These are phyloP conservation scores for Russula olivacea DNA, from an alignment of 768 basidiomycete genomes.

Conservation along the genomic window DNA sequence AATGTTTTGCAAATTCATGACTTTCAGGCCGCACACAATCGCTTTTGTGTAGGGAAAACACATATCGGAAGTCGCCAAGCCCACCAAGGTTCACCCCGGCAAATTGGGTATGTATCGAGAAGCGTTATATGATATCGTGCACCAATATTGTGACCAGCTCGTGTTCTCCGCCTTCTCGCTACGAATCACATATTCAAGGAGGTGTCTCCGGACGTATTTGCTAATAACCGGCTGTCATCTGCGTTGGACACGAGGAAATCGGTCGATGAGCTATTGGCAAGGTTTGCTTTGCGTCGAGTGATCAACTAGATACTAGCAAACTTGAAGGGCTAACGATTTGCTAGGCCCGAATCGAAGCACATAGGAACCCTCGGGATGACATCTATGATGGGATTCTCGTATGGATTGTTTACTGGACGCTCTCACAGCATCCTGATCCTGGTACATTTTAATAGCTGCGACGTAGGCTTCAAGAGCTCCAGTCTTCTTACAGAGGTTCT, in stretches of 20 bases:
- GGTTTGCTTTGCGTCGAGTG: slow-evolving; percentile 1
- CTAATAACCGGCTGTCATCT: slow-evolving; percentile 29
- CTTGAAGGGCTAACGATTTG: background rate
- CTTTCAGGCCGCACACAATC: background rate
- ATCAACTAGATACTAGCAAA: slow-evolving; percentile 18
- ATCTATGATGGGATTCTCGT: slow-evolving; percentile 6
- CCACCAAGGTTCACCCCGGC: slow-evolving; percentile 30
- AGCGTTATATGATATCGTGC: background rate
- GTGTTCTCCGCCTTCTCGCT: slow-evolving; percentile 30
- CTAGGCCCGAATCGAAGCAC: slow-evolving; percentile 9
- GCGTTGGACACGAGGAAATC: slow-evolving; percentile 29
- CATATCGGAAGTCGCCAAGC: slow-evolving; percentile 34
- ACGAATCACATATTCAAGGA: slow-evolving; percentile 31
- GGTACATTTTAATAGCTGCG: background rate
- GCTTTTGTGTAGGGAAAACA: slow-evolving; percentile 33
- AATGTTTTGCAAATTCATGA: background rate
- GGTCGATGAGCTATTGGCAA: slow-evolving; percentile 23
- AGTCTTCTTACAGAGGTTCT: slow-evolving; percentile 26
- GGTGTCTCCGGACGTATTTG: slow-evolving; percentile 29
- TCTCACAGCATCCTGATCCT: background rate
- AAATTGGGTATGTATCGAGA: slow-evolving; percentile 33
- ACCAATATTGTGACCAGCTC: slow-evolving; percentile 18
- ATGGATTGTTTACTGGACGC: background rate
- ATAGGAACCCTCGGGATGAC: slow-evolving; percentile 15
- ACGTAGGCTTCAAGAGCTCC: slow-evolving; percentile 26